Conservation (phyloP, 495 filamentous ascomycete genomes). For the Trichoderma erinaceum region DNA sequence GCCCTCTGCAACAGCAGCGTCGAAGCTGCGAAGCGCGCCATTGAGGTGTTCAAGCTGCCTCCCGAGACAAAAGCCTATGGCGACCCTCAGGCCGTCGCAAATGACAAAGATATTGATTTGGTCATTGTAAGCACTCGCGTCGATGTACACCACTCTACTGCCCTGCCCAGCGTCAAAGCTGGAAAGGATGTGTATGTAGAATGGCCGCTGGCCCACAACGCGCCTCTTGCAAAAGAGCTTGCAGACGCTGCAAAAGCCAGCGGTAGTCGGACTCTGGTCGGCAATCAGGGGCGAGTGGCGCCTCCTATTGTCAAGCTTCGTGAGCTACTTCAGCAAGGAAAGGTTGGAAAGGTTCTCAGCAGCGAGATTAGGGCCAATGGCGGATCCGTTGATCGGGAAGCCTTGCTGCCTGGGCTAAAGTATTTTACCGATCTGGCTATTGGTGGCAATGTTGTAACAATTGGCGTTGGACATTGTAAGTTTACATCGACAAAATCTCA, state of each 20-base stretch:
- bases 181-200: slow-evolving; percentile 56
- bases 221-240: slow-evolving; percentile 36
- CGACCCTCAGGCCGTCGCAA: slow-evolving; percentile 40
- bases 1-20: slow-evolving; percentile 54
- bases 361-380: slow-evolving; percentile 40
- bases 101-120: slow-evolving; percentile 48
- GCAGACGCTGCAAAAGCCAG: slow-evolving; percentile 30
- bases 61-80: slow-evolving; percentile 44
- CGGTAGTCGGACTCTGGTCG: slow-evolving; percentile 43
- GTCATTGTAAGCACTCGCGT: slow-evolving; percentile 52
- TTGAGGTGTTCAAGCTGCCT: slow-evolving; percentile 39
- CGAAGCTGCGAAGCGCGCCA: slow-evolving; percentile 43
- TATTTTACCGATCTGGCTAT: slow-evolving; percentile 42
- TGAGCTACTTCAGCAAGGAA: slow-evolving; percentile 39
- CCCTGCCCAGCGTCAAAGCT: slow-evolving; percentile 40
- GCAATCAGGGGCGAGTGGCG: slow-evolving; percentile 43
- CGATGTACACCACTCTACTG: slow-evolving; percentile 42
- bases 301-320: slow-evolving; percentile 41
- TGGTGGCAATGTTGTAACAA: slow-evolving; percentile 48
- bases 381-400: slow-evolving; percentile 31
- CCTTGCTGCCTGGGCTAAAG: slow-evolving; percentile 26
- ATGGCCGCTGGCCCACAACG: slow-evolving; percentile 47
- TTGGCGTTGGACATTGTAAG: slow-evolving; percentile 47
- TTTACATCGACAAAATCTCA: neutral
- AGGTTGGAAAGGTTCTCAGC: slow-evolving; percentile 51